Percentiles rank a stretch among this genome's conserved stretches.
Conservation (phyloP, 2,329 filamentous ascomycete genomes). For the Colletotrichum eleusines region DNA sequence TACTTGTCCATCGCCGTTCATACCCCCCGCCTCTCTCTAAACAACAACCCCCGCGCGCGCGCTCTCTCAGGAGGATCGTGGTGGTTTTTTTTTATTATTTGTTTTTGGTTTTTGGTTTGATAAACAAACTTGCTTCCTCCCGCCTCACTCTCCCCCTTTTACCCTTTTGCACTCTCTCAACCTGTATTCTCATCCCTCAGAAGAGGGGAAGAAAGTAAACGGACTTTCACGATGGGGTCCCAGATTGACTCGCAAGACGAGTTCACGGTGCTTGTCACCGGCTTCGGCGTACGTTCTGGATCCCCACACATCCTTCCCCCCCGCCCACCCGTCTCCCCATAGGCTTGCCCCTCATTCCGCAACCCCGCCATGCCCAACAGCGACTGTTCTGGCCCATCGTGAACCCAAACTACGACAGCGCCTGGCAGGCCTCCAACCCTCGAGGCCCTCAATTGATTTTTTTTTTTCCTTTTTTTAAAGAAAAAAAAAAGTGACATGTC, state of each 20-base stretch:
- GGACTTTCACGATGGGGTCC: constrained; percentile 50
- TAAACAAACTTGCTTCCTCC: neutral
- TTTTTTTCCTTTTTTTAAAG: neutral
- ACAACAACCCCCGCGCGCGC: neutral
- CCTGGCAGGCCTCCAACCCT: neutral
- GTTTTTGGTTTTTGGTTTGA: too few relatives aligned
- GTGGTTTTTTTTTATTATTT: too few relatives aligned
- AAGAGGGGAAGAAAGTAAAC: neutral
- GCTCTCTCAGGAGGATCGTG: constrained; percentile 5
- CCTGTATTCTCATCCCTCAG: neutral
- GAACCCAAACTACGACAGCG: neutral
- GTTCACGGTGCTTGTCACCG: constrained; percentile 70
- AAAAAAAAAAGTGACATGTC: too few relatives aligned
- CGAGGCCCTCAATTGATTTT: neutral
- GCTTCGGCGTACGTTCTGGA: constrained; percentile 66
- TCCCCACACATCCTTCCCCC: neutral
- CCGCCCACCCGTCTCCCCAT: neutral
- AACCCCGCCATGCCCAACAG: constrained; percentile 30
- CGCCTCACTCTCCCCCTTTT: too few relatives aligned
- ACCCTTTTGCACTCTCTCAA: neutral
- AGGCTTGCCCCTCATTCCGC: constrained; percentile 15
- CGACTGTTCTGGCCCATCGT: constrained; percentile 2
- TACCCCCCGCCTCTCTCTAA: too few relatives aligned
- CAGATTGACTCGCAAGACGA: constrained; percentile 58
- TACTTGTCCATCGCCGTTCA: too few relatives aligned